Conservation (phyloP, 129 eudicot genomes). For the Flaveria robusta region DNA sequence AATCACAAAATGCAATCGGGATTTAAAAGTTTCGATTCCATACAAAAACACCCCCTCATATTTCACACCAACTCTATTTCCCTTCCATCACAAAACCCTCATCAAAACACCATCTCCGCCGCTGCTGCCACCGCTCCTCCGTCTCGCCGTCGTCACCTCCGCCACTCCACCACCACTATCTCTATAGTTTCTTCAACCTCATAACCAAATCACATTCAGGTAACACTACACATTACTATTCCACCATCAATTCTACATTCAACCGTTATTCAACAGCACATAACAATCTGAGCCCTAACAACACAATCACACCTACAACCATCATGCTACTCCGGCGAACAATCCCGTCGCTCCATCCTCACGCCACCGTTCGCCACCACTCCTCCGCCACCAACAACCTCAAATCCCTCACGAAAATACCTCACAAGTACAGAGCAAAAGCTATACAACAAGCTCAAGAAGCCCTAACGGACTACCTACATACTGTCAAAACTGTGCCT, state of each 20-base stretch:
- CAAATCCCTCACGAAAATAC: conserved; percentile 42
- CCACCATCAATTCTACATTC: background rate
- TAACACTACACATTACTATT: conserved; percentile 5
- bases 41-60: background rate
- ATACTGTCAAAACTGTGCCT: conserved; percentile 38
- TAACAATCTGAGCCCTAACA: background rate
- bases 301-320: background rate
- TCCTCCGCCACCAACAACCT: conserved; percentile 28
- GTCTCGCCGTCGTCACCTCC: background rate
- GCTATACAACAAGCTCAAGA: conserved; percentile 51
- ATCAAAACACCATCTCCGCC: conserved; percentile 6
- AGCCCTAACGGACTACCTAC: conserved; percentile 49
- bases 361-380: conserved; percentile 32
- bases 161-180: background rate
- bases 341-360: background rate
- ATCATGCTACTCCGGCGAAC: conserved; percentile 40
- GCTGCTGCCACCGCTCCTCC: background rate
- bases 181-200: background rate
- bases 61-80: background rate
- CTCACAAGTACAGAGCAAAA: conserved; percentile 38
- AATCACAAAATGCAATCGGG: too few relatives aligned
- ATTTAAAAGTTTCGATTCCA: too few relatives aligned
- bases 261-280: background rate
- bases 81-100: conserved; percentile 1
- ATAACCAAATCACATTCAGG: conserved; percentile 6